Conservation (phyloP, 2,329 filamentous ascomycete species). For the Berkeleyomyces rouxiae region DNA sequence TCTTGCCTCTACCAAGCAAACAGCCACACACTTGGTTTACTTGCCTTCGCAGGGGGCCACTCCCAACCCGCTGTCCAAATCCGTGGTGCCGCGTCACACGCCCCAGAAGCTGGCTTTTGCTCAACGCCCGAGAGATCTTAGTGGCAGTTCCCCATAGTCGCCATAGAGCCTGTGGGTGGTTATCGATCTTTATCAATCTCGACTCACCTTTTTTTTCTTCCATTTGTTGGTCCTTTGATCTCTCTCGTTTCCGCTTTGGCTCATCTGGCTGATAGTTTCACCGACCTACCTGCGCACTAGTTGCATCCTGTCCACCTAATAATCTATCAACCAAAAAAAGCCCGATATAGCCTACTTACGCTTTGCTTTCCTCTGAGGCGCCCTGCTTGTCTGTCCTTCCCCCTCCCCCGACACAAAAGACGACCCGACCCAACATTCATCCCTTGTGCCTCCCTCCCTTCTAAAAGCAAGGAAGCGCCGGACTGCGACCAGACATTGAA, state of each 20-base stretch:
- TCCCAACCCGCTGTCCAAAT: neutral
- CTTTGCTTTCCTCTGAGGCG: neutral
- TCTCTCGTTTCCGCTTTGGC: neutral
- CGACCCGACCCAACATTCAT: too few relatives aligned
- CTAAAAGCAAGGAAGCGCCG: neutral
- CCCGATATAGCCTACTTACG: neutral
- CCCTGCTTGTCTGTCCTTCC: neutral
- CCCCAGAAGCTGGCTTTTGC: neutral
- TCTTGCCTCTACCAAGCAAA: neutral
- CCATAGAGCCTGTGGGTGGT: neutral
- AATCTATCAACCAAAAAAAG: neutral
- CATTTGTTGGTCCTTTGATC: neutral
- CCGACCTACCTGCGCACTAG: neutral
- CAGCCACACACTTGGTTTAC: neutral
- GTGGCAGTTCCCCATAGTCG: neutral
- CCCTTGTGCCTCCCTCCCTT: neutral
- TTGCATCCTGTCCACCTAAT: neutral
- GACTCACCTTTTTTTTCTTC: neutral
- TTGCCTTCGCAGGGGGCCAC: too few relatives aligned
- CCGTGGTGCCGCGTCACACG: neutral
- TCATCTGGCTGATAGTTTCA: neutral
- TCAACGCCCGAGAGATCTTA: neutral
- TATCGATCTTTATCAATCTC: neutral
- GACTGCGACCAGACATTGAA: neutral
- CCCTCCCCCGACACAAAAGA: neutral